Base-by-base conservation (phyloP, 805 yeast species). In the Candida verbasci region DNA sequence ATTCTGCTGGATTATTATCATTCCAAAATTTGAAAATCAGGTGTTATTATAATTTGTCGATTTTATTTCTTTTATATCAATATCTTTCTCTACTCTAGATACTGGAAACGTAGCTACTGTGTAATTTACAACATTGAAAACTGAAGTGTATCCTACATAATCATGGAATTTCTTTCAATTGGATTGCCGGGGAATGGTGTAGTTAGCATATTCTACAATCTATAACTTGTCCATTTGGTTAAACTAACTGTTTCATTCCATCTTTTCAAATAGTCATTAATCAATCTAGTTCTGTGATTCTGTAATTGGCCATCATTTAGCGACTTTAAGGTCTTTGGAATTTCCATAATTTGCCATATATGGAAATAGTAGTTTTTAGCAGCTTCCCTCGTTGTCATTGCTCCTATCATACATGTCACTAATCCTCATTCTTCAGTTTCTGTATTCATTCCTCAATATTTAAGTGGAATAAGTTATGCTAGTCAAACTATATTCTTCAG, bases 401-500 rank as follows among this genome's bases (percentile, higher is more conserved):
- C 74, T 1, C 56, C 82, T 0, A 66, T 75, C n/a, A 49, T 77
- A 56, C 58, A 74, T 6, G 48, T 70, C 6, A 46, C 65, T 1
- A 53, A 55, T 9, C 80, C 81, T 3, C 37, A 64, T 6, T 46
- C 50, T 7, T 55, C 60, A 7, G 31, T 46, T 0, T 46, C 43
- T 24, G 72, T 73, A 42, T 76, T 76, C 48, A 65, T 72, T 11
- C 78, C 80, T 1, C 82, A 76, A 35, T 77, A 76, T 42, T 38
- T 76, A 2, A 65, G 78, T 25, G 82, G 82, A 10, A 48, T 72
- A 11, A 52, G 78, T 0, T 76, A 69, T 45, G 77, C 82, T 24
- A 82, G 80, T 3, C 83, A 78, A 42, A 73, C 84, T 0, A 65
- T 72, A 0, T 73, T 74, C 51, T 74, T 79, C 35, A 74, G 82